Percentiles rank a stretch among this genome's conserved stretches.
Conservation (phyloP, 1,139 yeast genomes). For the Scheffersomyces stambukii region DNA sequence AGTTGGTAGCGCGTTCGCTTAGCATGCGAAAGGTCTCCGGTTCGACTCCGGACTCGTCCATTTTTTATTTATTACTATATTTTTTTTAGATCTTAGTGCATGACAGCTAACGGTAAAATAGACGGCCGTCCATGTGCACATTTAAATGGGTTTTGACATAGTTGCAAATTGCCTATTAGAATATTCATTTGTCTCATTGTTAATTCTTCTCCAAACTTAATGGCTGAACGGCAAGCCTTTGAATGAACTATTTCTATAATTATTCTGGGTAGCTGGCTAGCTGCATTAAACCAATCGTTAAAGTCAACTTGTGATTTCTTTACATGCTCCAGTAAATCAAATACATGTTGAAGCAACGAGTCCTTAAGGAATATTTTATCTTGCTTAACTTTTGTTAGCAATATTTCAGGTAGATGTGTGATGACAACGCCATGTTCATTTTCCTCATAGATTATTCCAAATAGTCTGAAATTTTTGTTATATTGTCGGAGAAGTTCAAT, state of each 20-base stretch:
- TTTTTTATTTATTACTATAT: conserved; percentile 7
- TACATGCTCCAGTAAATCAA: conserved; percentile 32
- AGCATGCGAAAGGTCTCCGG: conserved; percentile 66
- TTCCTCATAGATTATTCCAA: conserved; percentile 31
- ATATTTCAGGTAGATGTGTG: conserved; percentile 39
- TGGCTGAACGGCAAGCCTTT: conserved; percentile 68
- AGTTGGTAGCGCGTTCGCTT: conserved; percentile 71
- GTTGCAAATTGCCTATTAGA: conserved; percentile 37
- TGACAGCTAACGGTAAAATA: conserved; percentile 47
- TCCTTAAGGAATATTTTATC: conserved; percentile 24
- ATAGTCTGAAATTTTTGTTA: conserved; percentile 20
- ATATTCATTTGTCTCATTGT: conserved; percentile 36
- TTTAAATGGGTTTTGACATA: conserved; percentile 62
- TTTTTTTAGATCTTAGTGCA: conserved; percentile 2
- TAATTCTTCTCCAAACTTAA: conserved; percentile 68
- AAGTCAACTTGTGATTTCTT: conserved; percentile 11
- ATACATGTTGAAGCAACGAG: conserved; percentile 36
- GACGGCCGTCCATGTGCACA: conserved; percentile 92
- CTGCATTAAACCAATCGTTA: conserved; percentile 14
- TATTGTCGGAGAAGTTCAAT: conserved; percentile 23
- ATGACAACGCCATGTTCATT: conserved; percentile 10
- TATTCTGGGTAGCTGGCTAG: conserved; percentile 39
- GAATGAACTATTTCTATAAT: conserved; percentile 50
- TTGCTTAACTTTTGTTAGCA: conserved; percentile 23
- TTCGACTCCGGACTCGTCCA: conserved; percentile 69